A percentile compares a stretch with the other conserved stretches of the same genome.
phyloP scores from a whole-genome alignment of 1,139 yeast genomes.

The Diutina neorugosa region DNA sequence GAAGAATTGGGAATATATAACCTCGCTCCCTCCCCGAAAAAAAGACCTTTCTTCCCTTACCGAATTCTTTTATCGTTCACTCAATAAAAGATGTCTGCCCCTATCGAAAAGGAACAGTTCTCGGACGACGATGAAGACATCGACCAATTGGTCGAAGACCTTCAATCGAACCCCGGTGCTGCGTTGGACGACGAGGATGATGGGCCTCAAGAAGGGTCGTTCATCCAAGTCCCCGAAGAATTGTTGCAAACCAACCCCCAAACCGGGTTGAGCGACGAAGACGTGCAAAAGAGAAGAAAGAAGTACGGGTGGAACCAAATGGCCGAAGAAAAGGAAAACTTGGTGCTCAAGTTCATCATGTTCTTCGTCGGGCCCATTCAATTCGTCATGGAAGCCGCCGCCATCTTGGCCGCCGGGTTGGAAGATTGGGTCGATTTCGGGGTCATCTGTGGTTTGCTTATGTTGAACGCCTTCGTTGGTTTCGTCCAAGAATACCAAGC shows the following conservation, averaged over 20 bases:
- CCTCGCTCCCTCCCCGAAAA: not conserved
- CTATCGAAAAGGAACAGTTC: slow-evolving; percentile 3
- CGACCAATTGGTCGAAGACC: slow-evolving; percentile 78
- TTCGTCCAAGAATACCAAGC: slow-evolving; percentile 97
- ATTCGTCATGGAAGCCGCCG: slow-evolving; percentile 99
- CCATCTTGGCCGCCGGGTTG: slow-evolving; percentile 93
- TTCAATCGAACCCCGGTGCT: slow-evolving; percentile 66
- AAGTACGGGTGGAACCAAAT: slow-evolving; percentile 89
- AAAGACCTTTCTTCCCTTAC: not conserved
- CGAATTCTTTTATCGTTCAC: slow-evolving; percentile 3
- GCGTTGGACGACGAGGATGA: slow-evolving; percentile 29
- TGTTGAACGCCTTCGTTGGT: slow-evolving; percentile 91
- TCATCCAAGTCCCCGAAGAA: slow-evolving; percentile 80
- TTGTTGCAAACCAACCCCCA: slow-evolving; percentile 79
- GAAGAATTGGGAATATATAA: not conserved
- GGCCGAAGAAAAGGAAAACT: slow-evolving; percentile 86
- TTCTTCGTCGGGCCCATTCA: slow-evolving; percentile 97
- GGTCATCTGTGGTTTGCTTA: slow-evolving; percentile 82
- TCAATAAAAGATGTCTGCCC: slow-evolving; percentile 4
- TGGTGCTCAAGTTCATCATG: slow-evolving; percentile 74
- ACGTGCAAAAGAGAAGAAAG: slow-evolving; percentile 80
- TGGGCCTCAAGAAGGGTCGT: slow-evolving; percentile 33
- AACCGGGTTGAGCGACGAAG: slow-evolving; percentile 70
- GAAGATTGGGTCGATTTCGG: slow-evolving; percentile 99
- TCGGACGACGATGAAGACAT: slow-evolving; percentile 61